These are phyloP conservation scores for Rhizophagus prolifer DNA, from an alignment of 192 early-diverging fungal species.

Conservation along the genomic window DNA sequence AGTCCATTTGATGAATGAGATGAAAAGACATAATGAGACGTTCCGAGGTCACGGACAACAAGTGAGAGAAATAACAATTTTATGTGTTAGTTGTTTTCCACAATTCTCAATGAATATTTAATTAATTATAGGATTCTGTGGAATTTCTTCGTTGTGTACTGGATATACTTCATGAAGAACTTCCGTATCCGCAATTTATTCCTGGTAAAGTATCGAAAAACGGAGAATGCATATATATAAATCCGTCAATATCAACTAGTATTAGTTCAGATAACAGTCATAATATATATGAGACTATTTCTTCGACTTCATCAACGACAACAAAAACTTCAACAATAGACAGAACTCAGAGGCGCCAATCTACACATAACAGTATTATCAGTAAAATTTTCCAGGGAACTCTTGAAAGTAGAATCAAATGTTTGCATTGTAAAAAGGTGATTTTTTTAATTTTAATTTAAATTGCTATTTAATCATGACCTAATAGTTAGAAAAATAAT, in stretches of 20 bases:
- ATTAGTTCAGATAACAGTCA: background rate
- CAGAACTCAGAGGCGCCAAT: slow-evolving; percentile 23
- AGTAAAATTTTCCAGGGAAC: slow-evolving; percentile 44
- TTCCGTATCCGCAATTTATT: slow-evolving; percentile 37
- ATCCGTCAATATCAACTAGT: background rate
- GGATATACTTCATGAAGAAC: slow-evolving; percentile 43
- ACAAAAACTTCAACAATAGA: background rate
- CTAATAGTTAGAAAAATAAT: background rate
- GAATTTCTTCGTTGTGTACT: slow-evolving; percentile 44
- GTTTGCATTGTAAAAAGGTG: slow-evolving; percentile 36
- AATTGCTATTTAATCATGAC: too few species aligned
- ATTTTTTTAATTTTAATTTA: background rate
- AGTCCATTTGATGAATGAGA: slow-evolving; percentile 34
- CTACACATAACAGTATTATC: slow-evolving; percentile 38
- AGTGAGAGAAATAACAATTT: background rate
- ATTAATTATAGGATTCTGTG: slow-evolving; percentile 35
- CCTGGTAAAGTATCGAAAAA: background rate
- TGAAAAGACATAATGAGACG: slow-evolving; percentile 38
- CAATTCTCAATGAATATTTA: background rate
- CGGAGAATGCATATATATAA: background rate
- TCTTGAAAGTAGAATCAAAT: slow-evolving; percentile 38
- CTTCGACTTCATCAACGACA: background rate
- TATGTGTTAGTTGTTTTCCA: background rate
- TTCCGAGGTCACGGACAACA: slow-evolving; percentile 42
- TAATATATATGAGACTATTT: background rate